These are phyloP conservation scores for Cladophialophora psammophila DNA, from an alignment of 2,329 filamentous ascomycete genomes.

Conservation along the genomic window DNA sequence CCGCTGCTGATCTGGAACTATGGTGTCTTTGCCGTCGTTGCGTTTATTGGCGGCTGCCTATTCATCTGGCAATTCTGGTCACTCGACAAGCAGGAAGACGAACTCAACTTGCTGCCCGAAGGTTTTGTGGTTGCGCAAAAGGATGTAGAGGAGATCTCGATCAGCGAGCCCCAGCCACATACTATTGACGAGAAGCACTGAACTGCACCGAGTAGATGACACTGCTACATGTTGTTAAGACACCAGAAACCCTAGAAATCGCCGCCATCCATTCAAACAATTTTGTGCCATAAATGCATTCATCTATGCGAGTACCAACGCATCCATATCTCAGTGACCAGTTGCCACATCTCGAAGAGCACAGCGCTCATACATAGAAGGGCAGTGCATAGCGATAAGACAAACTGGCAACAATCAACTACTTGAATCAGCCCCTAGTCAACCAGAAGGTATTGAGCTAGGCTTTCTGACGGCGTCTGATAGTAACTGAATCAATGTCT, in stretches of 20 bases:
- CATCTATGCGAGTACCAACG: background rate
- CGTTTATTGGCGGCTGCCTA: constrained; percentile 66
- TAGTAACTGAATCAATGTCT: background rate
- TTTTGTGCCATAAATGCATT: background rate
- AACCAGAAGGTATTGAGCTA: background rate
- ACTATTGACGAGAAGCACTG: constrained; percentile 21
- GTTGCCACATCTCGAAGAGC: too few species aligned
- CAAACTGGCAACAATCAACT: background rate
- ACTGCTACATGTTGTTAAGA: background rate
- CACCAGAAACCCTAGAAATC: background rate
- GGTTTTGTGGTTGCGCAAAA: constrained; percentile 32
- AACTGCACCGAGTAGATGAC: background rate
- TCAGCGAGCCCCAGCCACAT: constrained; percentile 13
- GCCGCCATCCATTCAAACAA: background rate
- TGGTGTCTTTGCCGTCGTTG: constrained; percentile 66
- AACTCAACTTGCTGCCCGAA: constrained; percentile 59
- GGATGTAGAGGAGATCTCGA: constrained; percentile 21
- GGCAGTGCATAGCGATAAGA: background rate
- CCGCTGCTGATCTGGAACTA: constrained; percentile 78
- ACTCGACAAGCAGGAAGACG: constrained; percentile 72
- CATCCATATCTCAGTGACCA: background rate
- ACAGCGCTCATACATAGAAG: too few species aligned
- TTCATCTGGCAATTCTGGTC: constrained; percentile 74
- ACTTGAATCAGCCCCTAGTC: background rate
- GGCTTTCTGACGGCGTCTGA: background rate